Conservation (phyloP, 1,284 basidiomycete genomes). For the Ustilago esculenta region DNA sequence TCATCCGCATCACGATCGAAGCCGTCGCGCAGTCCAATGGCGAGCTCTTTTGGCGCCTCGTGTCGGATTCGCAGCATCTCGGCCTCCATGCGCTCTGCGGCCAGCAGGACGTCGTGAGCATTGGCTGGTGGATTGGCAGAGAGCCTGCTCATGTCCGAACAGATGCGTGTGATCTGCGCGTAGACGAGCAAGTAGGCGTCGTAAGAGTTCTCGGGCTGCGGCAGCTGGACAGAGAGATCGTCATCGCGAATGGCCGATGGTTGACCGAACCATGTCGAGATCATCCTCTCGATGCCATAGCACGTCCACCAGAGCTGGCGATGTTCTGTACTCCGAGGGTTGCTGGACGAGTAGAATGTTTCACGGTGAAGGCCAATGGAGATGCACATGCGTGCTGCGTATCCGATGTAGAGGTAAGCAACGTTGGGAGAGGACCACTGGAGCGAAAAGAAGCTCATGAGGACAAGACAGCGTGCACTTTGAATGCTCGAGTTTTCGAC, state of each 20-base stretch:
- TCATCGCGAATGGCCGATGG: constrained; percentile 45
- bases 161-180: constrained; percentile 31
- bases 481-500: constrained; percentile 48
- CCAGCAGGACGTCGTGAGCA: constrained; percentile 37
- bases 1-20: constrained; percentile 34
- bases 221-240: constrained; percentile 35
- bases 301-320: constrained; percentile 49
- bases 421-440: constrained; percentile 52
- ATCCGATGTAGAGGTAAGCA: constrained; percentile 49
- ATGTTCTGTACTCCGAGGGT: constrained; percentile 29
- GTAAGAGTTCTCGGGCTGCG: constrained; percentile 35
- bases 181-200: constrained; percentile 42
- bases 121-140: constrained; percentile 44
- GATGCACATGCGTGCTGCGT: constrained; percentile 48
- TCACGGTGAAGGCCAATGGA: constrained; percentile 50
- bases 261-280: constrained; percentile 47
- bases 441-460: constrained; percentile 48
- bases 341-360: constrained; percentile 37
- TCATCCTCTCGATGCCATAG: constrained; percentile 43
- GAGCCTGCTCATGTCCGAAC: constrained; percentile 38
- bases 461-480: constrained; percentile 43
- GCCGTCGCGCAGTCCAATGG: constrained; percentile 25
- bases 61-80: constrained; percentile 43
- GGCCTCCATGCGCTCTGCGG: constrained; percentile 36
- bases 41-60: constrained; percentile 34